These are phyloP conservation scores for Aspergillus hortae DNA, from an alignment of 2,329 filamentous ascomycete genomes.

Conservation along the genomic window DNA sequence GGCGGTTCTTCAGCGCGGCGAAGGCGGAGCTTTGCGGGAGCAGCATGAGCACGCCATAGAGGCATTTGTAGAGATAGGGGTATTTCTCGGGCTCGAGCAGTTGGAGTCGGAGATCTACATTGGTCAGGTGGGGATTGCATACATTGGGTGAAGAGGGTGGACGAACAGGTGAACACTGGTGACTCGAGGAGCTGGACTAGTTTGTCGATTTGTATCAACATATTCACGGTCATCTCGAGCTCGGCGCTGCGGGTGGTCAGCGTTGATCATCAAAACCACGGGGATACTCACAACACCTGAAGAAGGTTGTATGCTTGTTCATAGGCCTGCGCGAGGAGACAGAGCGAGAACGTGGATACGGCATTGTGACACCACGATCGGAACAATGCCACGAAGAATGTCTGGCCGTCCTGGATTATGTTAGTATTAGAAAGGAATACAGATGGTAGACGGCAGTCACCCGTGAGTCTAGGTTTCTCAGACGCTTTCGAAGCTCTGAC, in stretches of 20 bases:
- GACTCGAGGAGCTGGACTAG: constrained; percentile 94
- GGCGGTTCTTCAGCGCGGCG: constrained; percentile 88
- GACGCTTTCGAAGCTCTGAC: constrained; percentile 80
- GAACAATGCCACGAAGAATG: constrained; percentile 91
- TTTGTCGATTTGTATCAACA: constrained; percentile 98
- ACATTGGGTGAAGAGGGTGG: constrained; percentile 5
- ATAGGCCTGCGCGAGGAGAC: constrained; percentile 91
- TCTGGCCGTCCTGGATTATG: constrained; percentile 72
- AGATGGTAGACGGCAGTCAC: constrained; percentile 37
- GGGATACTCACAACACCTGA: constrained; percentile 74
- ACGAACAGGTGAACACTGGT: constrained; percentile 90
- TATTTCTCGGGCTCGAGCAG: constrained; percentile 92
- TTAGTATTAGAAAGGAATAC: constrained; percentile 13
- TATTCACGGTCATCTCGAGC: constrained; percentile 97
- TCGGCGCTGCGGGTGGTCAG: constrained; percentile 65
- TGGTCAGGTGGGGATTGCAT: not conserved
- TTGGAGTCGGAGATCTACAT: constrained; percentile 82
- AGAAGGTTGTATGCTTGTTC: constrained; percentile 95
- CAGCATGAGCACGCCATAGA: constrained; percentile 95
- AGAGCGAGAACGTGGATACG: constrained; percentile 94
- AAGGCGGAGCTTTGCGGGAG: constrained; percentile 98
- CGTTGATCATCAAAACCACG: not conserved
- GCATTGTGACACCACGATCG: constrained; percentile 98
- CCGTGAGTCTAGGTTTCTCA: constrained; percentile 86
- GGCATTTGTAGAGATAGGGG: constrained; percentile 93